These are phyloP conservation scores for Cicer yamashitae DNA, from an alignment of 306 rosid species.

Conservation along the genomic window DNA sequence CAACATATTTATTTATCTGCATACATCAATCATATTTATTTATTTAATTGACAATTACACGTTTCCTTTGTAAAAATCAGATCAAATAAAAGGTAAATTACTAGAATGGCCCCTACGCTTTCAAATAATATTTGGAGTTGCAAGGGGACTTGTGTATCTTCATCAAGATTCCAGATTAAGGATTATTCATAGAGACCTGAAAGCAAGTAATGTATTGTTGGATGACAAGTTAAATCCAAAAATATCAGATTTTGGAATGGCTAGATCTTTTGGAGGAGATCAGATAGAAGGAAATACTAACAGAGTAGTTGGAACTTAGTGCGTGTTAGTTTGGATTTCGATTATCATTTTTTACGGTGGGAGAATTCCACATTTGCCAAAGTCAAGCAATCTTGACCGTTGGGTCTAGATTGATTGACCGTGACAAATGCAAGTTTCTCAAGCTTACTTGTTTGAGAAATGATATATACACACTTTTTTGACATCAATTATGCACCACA, in stretches of 20 bases:
- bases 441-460: neutral
- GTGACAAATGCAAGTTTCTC: neutral
- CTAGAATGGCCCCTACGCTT: slow-evolving; percentile 59
- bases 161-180: slow-evolving; percentile 66
- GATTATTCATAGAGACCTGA: slow-evolving; percentile 66
- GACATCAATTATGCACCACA: no score
- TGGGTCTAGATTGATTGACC: neutral
- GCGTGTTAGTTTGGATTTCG: slow-evolving; percentile 34
- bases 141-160: slow-evolving; percentile 60
- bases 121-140: slow-evolving; percentile 53
- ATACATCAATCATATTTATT: neutral
- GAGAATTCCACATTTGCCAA: neutral
- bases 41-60: neutral
- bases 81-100: slow-evolving; percentile 31
- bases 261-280: slow-evolving; percentile 59
- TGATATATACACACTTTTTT: no score
- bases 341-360: neutral
- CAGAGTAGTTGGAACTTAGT: slow-evolving; percentile 66
- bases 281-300: slow-evolving; percentile 62
- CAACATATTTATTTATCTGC: neutral
- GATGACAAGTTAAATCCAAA: slow-evolving; percentile 58
- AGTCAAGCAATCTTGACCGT: neutral
- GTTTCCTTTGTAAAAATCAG: slow-evolving; percentile 31
- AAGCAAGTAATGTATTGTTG: slow-evolving; percentile 64
- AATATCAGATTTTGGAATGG: slow-evolving; percentile 73